Percentiles rank a stretch among this genome's conserved stretches.
Evolutionary conservation across 23 red algal species (phyloP).

Genomic region (Agarophyton chilense): DNA sequence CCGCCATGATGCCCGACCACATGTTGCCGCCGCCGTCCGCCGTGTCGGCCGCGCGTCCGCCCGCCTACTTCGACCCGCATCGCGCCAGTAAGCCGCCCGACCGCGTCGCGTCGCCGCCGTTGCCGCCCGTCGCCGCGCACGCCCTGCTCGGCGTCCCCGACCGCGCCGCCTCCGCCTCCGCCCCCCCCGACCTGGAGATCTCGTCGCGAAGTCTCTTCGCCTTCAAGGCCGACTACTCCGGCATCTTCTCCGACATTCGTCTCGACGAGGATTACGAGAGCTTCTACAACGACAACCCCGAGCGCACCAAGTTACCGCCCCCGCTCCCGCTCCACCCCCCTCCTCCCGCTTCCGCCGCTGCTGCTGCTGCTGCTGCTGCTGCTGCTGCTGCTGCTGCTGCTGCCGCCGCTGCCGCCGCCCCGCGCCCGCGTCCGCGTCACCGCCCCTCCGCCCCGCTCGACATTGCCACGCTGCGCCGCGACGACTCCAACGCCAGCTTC

Average conservation of each 20-base stretch:
- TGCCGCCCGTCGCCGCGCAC: conserved; percentile 5
- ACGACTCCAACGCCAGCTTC: conserved; percentile 64
- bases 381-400: conserved; percentile 58
- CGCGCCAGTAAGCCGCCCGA: conserved; percentile 12
- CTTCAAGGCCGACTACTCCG: conserved; percentile 66
- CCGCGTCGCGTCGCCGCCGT: neutral
- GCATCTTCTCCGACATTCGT: conserved; percentile 82
- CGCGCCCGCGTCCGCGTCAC: conserved; percentile 27
- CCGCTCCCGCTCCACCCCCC: conserved; percentile 31
- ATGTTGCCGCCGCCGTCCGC: conserved; percentile 22
- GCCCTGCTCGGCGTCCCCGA: conserved; percentile 56
- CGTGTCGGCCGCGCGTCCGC: conserved; percentile 24
- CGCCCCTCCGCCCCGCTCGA: conserved; percentile 30
- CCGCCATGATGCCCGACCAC: conserved; percentile 16
- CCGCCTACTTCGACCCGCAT: conserved; percentile 20
- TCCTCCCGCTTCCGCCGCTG: no score
- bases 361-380: conserved; percentile 46
- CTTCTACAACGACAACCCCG: conserved; percentile 78
- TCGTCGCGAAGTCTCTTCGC: conserved; percentile 77
- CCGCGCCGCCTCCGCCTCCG: conserved; percentile 66
- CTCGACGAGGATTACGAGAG: conserved; percentile 75
- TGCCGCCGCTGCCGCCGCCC: no score
- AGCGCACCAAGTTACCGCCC: conserved; percentile 72
- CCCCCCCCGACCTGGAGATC: conserved; percentile 73
- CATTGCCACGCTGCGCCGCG: conserved; percentile 37